phyloP scores from a whole-genome alignment of 768 basidiomycete species.

The Sporobolomyces roseus region DNA sequence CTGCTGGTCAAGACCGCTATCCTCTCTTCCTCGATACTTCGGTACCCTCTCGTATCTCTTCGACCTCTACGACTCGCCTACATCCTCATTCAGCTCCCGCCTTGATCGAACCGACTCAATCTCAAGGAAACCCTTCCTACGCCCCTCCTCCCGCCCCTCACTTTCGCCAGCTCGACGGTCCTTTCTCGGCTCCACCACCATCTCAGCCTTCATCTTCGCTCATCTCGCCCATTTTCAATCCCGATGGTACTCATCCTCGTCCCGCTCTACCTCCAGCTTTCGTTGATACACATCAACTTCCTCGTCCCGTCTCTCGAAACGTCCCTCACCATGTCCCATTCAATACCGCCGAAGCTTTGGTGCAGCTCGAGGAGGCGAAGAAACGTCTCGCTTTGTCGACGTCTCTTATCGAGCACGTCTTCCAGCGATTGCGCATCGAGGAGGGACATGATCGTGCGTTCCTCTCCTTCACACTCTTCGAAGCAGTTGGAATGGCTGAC shows the following conservation, averaged over 20 bases:
- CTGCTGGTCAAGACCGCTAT: too few relatives aligned
- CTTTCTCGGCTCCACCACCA: neutral
- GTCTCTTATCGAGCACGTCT: conserved; percentile 87
- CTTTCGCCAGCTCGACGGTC: neutral
- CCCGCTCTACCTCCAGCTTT: neutral
- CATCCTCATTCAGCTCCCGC: neutral
- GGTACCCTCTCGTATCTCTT: too few relatives aligned
- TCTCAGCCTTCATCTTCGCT: neutral
- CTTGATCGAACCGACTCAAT: neutral
- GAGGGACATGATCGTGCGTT: neutral
- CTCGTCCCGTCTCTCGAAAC: conserved; percentile 52
- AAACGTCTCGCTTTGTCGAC: conserved; percentile 67
- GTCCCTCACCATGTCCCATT: neutral
- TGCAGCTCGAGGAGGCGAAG: conserved; percentile 77
- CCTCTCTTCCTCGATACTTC: too few relatives aligned
- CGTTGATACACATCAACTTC: neutral
- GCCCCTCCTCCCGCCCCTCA: neutral
- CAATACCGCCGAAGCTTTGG: too few relatives aligned
- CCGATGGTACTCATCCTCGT: conserved; percentile 5
- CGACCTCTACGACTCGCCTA: neutral
- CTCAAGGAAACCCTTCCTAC: too few relatives aligned
- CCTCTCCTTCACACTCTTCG: neutral
- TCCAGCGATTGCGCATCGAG: conserved; percentile 54
- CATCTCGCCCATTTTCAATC: conserved; percentile 9
- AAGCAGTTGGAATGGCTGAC: neutral